These are phyloP conservation scores for Aureobasidium namibiae DNA, from an alignment of 2,329 filamentous ascomycete genomes.

Conservation along the genomic window DNA sequence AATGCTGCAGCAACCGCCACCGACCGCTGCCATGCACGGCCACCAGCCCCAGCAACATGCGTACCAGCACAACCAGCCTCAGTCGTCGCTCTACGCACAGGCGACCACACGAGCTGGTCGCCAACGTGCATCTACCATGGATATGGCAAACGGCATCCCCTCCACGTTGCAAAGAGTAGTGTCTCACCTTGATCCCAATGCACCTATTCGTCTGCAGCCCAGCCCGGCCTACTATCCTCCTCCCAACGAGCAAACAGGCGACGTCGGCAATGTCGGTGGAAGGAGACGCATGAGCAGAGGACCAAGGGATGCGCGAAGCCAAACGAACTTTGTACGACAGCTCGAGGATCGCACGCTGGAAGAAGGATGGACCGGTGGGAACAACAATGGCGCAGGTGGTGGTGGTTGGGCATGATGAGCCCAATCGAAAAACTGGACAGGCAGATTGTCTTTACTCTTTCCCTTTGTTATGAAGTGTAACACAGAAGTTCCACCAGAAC, in stretches of 20 bases:
- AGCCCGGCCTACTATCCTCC: slow-evolving; percentile 96
- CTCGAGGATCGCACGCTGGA: slow-evolving; percentile 90
- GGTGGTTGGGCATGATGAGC: slow-evolving; percentile 12
- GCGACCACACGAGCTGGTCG: slow-evolving; percentile 68
- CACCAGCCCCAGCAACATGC: slow-evolving; percentile 34
- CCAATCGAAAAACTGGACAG: background rate
- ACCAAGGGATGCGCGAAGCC: slow-evolving; percentile 34
- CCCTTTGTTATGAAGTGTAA: background rate
- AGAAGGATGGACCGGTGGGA: slow-evolving; percentile 55
- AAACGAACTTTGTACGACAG: slow-evolving; percentile 86
- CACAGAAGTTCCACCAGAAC: background rate
- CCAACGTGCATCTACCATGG: slow-evolving; percentile 92
- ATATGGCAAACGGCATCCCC: slow-evolving; percentile 71
- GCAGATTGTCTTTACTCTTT: background rate
- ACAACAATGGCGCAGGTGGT: slow-evolving; percentile 40
- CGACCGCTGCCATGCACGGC: slow-evolving; percentile 25
- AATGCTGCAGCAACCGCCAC: slow-evolving; percentile 51
- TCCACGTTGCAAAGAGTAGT: slow-evolving; percentile 89
- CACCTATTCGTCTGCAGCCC: slow-evolving; percentile 87
- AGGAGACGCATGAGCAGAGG: slow-evolving; percentile 59
- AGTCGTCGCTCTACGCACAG: slow-evolving; percentile 67
- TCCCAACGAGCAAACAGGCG: slow-evolving; percentile 66
- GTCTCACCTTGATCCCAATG: slow-evolving; percentile 88
- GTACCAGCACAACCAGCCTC: slow-evolving; percentile 29
- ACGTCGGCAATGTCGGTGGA: slow-evolving; percentile 57